Evolutionary conservation across 805 yeast genomes (phyloP).

Genomic region (Wickerhamomyces silvicola): DNA sequence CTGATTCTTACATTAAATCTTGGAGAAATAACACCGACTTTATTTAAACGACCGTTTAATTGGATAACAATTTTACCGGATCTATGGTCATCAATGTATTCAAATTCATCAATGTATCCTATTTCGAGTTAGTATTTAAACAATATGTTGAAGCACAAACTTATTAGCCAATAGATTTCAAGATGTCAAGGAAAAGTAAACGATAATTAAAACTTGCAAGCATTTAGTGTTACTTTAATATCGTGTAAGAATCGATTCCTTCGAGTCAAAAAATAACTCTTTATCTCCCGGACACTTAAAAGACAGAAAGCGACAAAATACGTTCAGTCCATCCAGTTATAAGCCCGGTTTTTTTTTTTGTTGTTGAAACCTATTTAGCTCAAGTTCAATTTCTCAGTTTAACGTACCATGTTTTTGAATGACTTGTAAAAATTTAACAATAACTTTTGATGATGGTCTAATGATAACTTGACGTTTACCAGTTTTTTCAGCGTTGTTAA

Average conservation of each 20-base stretch:
- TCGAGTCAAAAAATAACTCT: slow-evolving; percentile 4
- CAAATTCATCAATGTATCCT: slow-evolving; percentile 98
- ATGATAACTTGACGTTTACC: slow-evolving; percentile 98
- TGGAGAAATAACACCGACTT: slow-evolving; percentile 98
- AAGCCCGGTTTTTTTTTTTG: slow-evolving; percentile 95
- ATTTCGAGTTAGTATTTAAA: no score
- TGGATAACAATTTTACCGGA: slow-evolving; percentile 96
- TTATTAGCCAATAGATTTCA: not conserved
- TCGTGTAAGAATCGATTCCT: slow-evolving; percentile 31
- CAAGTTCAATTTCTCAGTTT: slow-evolving; percentile 95
- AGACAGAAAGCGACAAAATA: slow-evolving; percentile 90
- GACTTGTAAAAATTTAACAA: slow-evolving; percentile 92
- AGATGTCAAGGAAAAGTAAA: slow-evolving; percentile 31
- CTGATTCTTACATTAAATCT: slow-evolving; percentile 94
- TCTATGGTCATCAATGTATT: slow-evolving; percentile 98
- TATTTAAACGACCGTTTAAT: slow-evolving; percentile 97
- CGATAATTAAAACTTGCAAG: slow-evolving; percentile 16
- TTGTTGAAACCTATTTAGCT: slow-evolving; percentile 84
- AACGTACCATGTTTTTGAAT: slow-evolving; percentile 98
- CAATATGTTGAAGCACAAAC: not conserved
- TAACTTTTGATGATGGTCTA: slow-evolving; percentile 98
- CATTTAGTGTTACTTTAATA: slow-evolving; percentile 8
- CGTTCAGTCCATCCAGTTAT: slow-evolving; percentile 97
- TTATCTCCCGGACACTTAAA: slow-evolving; percentile 93
- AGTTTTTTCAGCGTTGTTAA: slow-evolving; percentile 98